Evolutionary conservation across 148 eudicot species (phyloP).

Genomic region (Rhododendron molle): DNA sequence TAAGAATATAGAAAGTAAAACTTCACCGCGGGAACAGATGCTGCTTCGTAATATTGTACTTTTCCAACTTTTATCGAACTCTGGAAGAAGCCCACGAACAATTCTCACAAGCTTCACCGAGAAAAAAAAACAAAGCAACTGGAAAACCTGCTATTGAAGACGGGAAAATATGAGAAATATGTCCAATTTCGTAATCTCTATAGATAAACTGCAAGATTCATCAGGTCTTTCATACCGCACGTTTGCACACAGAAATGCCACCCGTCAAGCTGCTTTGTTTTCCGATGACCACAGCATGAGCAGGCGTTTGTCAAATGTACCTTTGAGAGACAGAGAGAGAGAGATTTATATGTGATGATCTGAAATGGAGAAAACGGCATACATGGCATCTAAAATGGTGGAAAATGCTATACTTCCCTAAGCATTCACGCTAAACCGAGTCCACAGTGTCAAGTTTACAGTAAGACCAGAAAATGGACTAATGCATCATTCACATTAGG

Average conservation of each 20-base stretch:
- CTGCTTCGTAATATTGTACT: not conserved
- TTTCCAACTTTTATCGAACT: not conserved
- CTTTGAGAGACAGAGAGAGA: constrained; percentile 5
- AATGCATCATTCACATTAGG: not conserved
- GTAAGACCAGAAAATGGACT: not conserved
- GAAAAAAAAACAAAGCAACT: constrained; percentile 9
- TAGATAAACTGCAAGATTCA: not conserved
- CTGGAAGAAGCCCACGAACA: constrained; percentile 14
- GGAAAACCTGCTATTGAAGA: constrained; percentile 13
- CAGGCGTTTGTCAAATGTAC: constrained; percentile 36
- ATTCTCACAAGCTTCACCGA: constrained; percentile 18
- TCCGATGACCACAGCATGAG: constrained; percentile 32
- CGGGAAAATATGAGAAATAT: not conserved
- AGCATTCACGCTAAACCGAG: not conserved
- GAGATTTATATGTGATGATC: not conserved
- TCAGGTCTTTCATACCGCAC: constrained; percentile 24
- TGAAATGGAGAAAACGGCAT: not conserved
- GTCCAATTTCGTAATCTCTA: not conserved
- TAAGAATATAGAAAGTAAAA: not conserved
- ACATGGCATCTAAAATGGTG: not conserved
- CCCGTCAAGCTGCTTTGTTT: constrained; percentile 37
- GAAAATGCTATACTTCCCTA: not conserved
- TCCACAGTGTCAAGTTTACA: not conserved
- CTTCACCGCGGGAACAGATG: not conserved
- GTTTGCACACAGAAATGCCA: constrained; percentile 34